phyloP scores from a whole-genome alignment of 345 rosid species.

The Trapa incisa region DNA sequence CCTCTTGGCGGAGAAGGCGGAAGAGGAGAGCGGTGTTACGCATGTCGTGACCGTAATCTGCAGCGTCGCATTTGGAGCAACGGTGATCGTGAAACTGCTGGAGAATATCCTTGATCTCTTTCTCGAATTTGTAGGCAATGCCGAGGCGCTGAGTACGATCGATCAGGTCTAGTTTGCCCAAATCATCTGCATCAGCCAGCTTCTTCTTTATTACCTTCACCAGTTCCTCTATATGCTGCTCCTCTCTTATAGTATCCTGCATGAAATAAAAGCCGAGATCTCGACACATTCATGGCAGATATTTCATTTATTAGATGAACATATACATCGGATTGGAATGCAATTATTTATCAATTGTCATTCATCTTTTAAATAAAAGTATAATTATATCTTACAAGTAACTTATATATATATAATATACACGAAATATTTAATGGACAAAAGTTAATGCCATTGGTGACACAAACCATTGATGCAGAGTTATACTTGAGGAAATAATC shows the following conservation, averaged over 20 bases:
- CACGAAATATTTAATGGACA: too few relatives aligned
- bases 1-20: constrained; percentile 6
- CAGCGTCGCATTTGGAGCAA: background rate
- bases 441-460: too few relatives aligned
- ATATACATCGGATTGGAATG: too few relatives aligned
- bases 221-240: background rate
- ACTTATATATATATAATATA: too few relatives aligned
- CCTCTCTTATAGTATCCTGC: background rate
- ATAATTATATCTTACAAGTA: too few relatives aligned
- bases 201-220: constrained; percentile 17
- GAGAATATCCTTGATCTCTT: background rate
- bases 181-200: background rate
- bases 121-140: background rate
- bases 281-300: too few relatives aligned
- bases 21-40: constrained; percentile 4
- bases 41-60: background rate
- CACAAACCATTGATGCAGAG: constrained; percentile 2
- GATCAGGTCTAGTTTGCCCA: background rate
- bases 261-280: background rate
- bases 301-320: too few relatives aligned
- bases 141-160: background rate
- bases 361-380: too few relatives aligned
- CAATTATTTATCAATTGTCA: too few relatives aligned
- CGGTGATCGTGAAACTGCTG: background rate
- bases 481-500: constrained; percentile 15